phyloP scores from a whole-genome alignment of 1,139 yeast genomes.

The Blastobotrys elegans region DNA sequence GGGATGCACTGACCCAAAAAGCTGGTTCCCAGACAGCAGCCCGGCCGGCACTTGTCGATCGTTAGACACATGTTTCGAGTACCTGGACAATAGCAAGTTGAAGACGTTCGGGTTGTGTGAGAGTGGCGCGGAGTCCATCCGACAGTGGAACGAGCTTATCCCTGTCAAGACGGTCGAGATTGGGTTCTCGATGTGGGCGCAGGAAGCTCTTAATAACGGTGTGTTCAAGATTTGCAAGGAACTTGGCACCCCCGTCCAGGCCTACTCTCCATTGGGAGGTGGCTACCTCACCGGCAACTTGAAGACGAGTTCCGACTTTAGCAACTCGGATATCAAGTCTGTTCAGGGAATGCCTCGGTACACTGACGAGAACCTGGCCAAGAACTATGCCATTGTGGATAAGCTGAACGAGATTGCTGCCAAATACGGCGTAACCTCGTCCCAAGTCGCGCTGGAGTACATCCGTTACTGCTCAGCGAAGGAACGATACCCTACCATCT shows the following conservation, averaged over 20 bases:
- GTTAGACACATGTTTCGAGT: conserved; percentile 38
- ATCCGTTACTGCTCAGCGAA: conserved; percentile 34
- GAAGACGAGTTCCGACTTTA: conserved; percentile 43
- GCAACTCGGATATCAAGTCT: conserved; percentile 29
- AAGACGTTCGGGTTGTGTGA: conserved; percentile 69
- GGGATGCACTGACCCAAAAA: conserved; percentile 46
- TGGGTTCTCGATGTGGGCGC: conserved; percentile 66
- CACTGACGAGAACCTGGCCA: conserved; percentile 47
- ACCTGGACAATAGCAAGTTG: conserved; percentile 37
- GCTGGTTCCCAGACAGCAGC: conserved; percentile 5
- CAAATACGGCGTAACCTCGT: conserved; percentile 46
- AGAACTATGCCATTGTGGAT: conserved; percentile 49
- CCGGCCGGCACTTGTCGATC: not conserved
- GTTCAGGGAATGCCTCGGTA: conserved; percentile 47
- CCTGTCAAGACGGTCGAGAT: conserved; percentile 68
- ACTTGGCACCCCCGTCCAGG: conserved; percentile 57
- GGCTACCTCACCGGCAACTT: conserved; percentile 68
- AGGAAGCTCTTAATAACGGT: conserved; percentile 57
- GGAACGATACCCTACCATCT: conserved; percentile 48
- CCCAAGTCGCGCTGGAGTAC: conserved; percentile 76
- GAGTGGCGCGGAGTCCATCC: conserved; percentile 55
- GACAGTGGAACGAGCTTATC: conserved; percentile 45
- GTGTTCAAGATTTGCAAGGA: conserved; percentile 53
- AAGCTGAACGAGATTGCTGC: conserved; percentile 44
- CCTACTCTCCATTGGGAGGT: conserved; percentile 77